Percentiles rank a stretch among this genome's conserved stretches.
phyloP scores from a whole-genome alignment of 306 rosid genomes.

The Leucaena leucocephala region DNA sequence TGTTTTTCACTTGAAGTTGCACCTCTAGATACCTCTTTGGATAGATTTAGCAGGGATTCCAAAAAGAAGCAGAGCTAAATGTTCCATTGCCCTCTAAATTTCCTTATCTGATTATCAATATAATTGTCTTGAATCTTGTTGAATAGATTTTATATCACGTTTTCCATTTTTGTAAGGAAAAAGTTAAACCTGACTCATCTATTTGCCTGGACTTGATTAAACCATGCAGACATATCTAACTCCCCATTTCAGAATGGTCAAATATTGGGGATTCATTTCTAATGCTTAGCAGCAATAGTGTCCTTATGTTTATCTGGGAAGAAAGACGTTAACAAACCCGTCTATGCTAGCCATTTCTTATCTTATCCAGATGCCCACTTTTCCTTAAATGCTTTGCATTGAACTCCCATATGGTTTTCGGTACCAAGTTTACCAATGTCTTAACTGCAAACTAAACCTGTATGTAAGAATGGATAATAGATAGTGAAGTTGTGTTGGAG shows the following conservation, averaged over 20 bases:
- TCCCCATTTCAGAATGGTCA: slow-evolving; percentile 2
- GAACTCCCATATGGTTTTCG: not conserved
- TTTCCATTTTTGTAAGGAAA: not conserved
- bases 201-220: not conserved
- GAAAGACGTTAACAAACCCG: slow-evolving; percentile 6
- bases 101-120: not conserved
- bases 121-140: not conserved
- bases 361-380: slow-evolving; percentile 14
- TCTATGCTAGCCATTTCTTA: slow-evolving; percentile 7
- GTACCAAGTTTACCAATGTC: slow-evolving; percentile 20
- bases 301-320: slow-evolving; percentile 4
- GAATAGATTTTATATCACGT: not conserved
- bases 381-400: slow-evolving; percentile 24
- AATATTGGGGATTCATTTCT: slow-evolving; percentile 4
- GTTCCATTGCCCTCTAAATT: slow-evolving; percentile 3
- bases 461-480: not conserved
- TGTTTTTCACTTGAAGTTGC: not conserved
- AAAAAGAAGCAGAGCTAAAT: not conserved
- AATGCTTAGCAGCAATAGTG: not conserved
- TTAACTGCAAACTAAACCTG: slow-evolving; percentile 10
- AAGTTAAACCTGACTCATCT: not conserved
- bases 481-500: not conserved
- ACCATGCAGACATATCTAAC: not conserved
- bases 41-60: slow-evolving; percentile 5
- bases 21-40: slow-evolving; percentile 9